Evolutionary conservation across 1,139 yeast species (phyloP).

Genomic region (Saccharomycopsis hybrid): DNA sequence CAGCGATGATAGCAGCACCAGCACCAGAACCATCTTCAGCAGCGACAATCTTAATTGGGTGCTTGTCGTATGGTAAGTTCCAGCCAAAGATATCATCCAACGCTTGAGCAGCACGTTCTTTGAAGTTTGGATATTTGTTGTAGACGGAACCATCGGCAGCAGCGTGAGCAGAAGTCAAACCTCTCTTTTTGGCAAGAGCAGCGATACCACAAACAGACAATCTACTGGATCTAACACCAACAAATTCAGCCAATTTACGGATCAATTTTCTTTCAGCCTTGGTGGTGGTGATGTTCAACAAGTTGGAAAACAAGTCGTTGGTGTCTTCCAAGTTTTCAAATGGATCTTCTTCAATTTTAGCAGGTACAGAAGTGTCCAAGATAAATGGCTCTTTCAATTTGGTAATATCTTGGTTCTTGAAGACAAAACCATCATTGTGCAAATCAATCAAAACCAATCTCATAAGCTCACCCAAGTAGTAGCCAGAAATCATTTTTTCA

Average conservation of each 20-base stretch:
- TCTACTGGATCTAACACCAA: slow-evolving; percentile 91
- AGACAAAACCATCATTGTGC: slow-evolving; percentile 55
- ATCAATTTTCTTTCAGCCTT: slow-evolving; percentile 75
- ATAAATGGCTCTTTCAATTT: slow-evolving; percentile 56
- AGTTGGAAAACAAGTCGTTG: slow-evolving; percentile 52
- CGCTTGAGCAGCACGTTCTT: slow-evolving; percentile 83
- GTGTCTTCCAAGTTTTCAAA: slow-evolving; percentile 79
- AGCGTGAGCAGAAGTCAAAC: slow-evolving; percentile 58
- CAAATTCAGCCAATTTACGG: slow-evolving; percentile 76
- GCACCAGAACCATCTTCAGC: slow-evolving; percentile 99
- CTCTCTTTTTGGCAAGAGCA: slow-evolving; percentile 87
- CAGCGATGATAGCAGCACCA: slow-evolving; percentile 97
- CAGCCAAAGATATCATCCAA: slow-evolving; percentile 87
- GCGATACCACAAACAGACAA: slow-evolving; percentile 94
- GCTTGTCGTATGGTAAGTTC: slow-evolving; percentile 46
- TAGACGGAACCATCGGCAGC: slow-evolving; percentile 98
- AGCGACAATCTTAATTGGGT: slow-evolving; percentile 75
- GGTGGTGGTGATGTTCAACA: slow-evolving; percentile 60
- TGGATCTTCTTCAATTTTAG: slow-evolving; percentile 84
- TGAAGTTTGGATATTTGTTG: slow-evolving; percentile 89
- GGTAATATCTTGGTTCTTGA: slow-evolving; percentile 60
- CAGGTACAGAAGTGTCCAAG: slow-evolving; percentile 86
- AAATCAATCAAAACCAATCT: slow-evolving; percentile 77
- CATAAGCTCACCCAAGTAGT: slow-evolving; percentile 88
- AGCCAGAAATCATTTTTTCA: slow-evolving; percentile 97